phyloP scores from a whole-genome alignment of 306 rosid species.

The Psophocarpus tetragonolobus region DNA sequence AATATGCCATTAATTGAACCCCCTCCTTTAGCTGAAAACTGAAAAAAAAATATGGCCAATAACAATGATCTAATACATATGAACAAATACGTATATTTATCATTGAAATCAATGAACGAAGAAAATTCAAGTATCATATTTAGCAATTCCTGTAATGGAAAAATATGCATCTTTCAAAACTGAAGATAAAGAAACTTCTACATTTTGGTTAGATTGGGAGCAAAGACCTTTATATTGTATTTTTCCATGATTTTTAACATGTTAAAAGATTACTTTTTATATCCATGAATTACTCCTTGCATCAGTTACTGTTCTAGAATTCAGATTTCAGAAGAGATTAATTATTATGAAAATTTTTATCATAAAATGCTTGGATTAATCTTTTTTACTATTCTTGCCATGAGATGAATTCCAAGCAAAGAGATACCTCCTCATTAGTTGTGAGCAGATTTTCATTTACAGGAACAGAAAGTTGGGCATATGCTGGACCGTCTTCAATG shows the following conservation, averaged over 20 bases:
- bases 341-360: conserved; percentile 7
- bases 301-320: background rate
- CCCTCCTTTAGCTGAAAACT: conserved; percentile 55
- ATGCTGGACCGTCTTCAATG: conserved; percentile 52
- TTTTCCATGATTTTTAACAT: background rate
- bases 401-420: background rate
- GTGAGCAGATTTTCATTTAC: conserved; percentile 60
- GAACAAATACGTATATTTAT: conserved; percentile 1
- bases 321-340: background rate
- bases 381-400: background rate
- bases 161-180: background rate
- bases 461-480: conserved; percentile 53
- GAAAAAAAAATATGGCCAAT: conserved; percentile 34
- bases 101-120: conserved; percentile 4
- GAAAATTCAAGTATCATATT: background rate
- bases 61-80: conserved; percentile 13
- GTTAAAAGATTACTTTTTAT: background rate
- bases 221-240: background rate
- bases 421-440: conserved; percentile 50
- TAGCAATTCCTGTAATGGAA: background rate
- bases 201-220: background rate
- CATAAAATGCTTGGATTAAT: conserved; percentile 4
- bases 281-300: conserved; percentile 9
- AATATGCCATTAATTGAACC: conserved; percentile 54
- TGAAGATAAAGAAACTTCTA: conserved; percentile 13